These are phyloP conservation scores for Discostella stelligeroides DNA, from an alignment of 108 stramenopile genomes.

Conservation along the genomic window DNA sequence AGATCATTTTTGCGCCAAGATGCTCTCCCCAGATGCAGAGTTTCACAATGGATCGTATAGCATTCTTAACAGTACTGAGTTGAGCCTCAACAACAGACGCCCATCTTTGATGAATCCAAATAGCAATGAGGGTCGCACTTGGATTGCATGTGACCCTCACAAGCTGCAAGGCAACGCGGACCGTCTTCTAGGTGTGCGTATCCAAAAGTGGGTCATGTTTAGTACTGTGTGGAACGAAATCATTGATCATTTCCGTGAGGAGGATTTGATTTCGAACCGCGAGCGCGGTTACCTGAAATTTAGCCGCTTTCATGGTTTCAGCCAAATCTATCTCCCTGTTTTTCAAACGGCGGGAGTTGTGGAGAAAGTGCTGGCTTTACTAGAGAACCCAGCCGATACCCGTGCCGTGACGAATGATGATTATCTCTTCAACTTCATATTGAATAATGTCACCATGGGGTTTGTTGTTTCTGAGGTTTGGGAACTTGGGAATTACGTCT, in stretches of 20 bases:
- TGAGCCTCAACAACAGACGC: conserved; percentile 47
- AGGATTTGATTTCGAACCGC: conserved; percentile 92
- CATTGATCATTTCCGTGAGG: conserved; percentile 87
- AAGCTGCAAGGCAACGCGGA: conserved; percentile 86
- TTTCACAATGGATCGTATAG: conserved; percentile 84
- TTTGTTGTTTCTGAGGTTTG: conserved; percentile 94
- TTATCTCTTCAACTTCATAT: conserved; percentile 82
- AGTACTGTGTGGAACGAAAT: conserved; percentile 98
- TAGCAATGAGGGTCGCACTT: conserved; percentile 59
- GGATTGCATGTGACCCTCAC: conserved; percentile 75
- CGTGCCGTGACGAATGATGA: conserved; percentile 70
- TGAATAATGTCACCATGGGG: conserved; percentile 84
- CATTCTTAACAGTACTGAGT: conserved; percentile 55
- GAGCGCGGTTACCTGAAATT: conserved; percentile 95
- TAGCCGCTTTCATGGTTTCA: conserved; percentile 92
- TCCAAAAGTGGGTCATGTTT: conserved; percentile 98
- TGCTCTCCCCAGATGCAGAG: conserved; percentile 90
- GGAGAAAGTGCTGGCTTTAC: conserved; percentile 85
- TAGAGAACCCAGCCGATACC: conserved; percentile 76
- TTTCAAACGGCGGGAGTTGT: conserved; percentile 97
- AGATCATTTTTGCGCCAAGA: conserved; percentile 87
- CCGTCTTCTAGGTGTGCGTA: conserved; percentile 89
- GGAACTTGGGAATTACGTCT: conserved; percentile 89
- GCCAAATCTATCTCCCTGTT: conserved; percentile 95
- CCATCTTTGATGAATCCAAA: conserved; percentile 48